Evolutionary conservation across 2,329 filamentous ascomycete genomes (phyloP).

Genomic region (Alternaria gaisen): DNA sequence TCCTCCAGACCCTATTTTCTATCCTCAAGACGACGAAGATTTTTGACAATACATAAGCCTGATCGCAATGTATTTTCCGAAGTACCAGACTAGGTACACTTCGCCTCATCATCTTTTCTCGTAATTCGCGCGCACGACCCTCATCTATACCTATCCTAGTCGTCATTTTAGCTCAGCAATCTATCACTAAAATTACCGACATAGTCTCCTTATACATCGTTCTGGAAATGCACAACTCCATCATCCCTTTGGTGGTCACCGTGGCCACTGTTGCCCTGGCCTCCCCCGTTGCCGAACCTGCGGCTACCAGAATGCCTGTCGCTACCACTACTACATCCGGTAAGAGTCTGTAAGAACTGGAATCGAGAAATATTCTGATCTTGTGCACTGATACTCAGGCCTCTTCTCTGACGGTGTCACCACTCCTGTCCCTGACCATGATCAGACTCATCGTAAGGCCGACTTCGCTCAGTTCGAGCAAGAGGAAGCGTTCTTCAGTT

Average conservation of each 20-base stretch:
- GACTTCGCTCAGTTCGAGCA: too few species aligned
- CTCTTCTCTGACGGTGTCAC: background rate
- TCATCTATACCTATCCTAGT: too few species aligned
- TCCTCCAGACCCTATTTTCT: background rate
- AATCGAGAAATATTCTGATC: background rate
- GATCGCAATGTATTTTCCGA: background rate
- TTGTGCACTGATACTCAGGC: background rate
- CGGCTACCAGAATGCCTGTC: background rate
- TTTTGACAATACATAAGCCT: background rate
- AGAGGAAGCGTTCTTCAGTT: too few species aligned
- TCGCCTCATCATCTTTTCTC: too few species aligned
- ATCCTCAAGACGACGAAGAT: background rate
- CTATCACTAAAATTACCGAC: background rate
- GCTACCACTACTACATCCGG: background rate
- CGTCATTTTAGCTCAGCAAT: background rate
- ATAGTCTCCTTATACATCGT: too few species aligned
- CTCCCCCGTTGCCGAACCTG: background rate
- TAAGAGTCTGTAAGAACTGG: background rate
- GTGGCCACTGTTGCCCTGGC: background rate
- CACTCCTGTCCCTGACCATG: background rate
- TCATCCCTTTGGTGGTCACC: background rate
- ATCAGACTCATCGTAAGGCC: too few species aligned
- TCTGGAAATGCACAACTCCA: background rate
- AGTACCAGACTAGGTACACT: background rate
- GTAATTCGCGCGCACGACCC: too few species aligned